Percentiles rank a stretch among this genome's conserved stretches.
Conservation (phyloP, 257 asterid species). For the Parsonsia alboflavescens region DNA sequence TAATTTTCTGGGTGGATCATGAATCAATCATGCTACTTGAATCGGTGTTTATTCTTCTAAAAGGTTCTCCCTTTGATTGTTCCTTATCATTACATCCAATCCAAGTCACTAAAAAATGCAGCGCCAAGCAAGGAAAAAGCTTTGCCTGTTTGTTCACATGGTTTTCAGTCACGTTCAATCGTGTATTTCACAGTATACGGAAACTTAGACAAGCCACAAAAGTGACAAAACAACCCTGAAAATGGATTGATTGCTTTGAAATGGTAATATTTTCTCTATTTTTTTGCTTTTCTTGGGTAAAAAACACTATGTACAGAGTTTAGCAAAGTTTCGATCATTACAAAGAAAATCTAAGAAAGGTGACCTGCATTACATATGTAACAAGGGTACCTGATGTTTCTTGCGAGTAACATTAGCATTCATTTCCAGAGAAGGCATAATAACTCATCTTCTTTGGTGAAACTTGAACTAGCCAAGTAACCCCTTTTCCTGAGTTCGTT, state of each 20-base stretch:
- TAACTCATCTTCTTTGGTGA: background rate
- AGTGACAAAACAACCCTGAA: background rate
- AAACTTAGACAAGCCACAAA: background rate
- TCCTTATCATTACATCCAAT: background rate
- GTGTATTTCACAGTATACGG: background rate
- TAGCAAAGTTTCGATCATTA: background rate
- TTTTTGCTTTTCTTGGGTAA: background rate
- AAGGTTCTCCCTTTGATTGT: background rate
- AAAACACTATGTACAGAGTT: constrained; percentile 9
- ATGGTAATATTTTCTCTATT: background rate
- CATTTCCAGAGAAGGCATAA: background rate
- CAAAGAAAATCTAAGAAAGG: background rate
- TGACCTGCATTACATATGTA: constrained; percentile 1
- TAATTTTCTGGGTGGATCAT: too few relatives aligned
- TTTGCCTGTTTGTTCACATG: background rate
- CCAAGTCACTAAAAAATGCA: background rate
- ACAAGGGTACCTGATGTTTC: constrained; percentile 7
- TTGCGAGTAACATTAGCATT: background rate
- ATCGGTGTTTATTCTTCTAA: background rate
- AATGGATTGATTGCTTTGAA: background rate
- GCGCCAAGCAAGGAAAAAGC: background rate
- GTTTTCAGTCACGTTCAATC: constrained; percentile 4
- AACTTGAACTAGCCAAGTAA: background rate
- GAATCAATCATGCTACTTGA: background rate
- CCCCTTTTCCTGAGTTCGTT: background rate